Base-by-base conservation (phyloP, 2,329 filamentous ascomycete genomes). In the Allantophomopsis lycopodina region DNA sequence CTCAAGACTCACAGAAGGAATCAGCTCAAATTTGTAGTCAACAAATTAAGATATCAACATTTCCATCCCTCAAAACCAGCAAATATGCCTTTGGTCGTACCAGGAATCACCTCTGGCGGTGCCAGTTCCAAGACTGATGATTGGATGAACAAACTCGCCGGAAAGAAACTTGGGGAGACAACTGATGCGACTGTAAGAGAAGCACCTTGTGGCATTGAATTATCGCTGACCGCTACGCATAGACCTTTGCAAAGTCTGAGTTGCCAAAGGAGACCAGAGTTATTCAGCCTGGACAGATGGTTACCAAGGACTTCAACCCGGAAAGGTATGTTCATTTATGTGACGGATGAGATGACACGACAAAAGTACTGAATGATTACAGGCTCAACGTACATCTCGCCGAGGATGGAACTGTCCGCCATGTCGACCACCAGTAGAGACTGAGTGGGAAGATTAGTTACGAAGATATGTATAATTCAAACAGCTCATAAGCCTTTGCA, bases 11-110 rank as follows among this genome's bases (percentile, higher is more conserved):
- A 10, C 23, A 8, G 23, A 5, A 28, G 11, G 11, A 28, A 28
- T 12, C 23, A 28, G 3, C 8, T 8, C 23, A 10, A 6, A 5
- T 28, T 20, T 7, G 4, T 8, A 28, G 11, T 12, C 7, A 28
- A 28, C 23, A 28, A 10, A 34, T 14, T 34, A 34, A 34, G 14
- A 34, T 3, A 34, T 13, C 6, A 6, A 12, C 6, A 15, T 8
- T 18, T 34, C 10, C 32, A 34, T 34, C 6, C 15, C 35, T 5
- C 35, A 20, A 20, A 8, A 17, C 13, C 14, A n/a, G 7, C 45
- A 61, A 77, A 55, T 5, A 71, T 80, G 76, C 76, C 76, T 71
- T 74, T 79, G 59, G 65, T 79, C 50, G 66, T 76, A 14, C 73
- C 74, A 40, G 71, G 69, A 52, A 60, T 77, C 49, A 75, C 64